A percentile compares a stretch with the other conserved stretches of the same genome.
phyloP scores from a whole-genome alignment of 345 rosid species.

The Citrus reticulata region DNA sequence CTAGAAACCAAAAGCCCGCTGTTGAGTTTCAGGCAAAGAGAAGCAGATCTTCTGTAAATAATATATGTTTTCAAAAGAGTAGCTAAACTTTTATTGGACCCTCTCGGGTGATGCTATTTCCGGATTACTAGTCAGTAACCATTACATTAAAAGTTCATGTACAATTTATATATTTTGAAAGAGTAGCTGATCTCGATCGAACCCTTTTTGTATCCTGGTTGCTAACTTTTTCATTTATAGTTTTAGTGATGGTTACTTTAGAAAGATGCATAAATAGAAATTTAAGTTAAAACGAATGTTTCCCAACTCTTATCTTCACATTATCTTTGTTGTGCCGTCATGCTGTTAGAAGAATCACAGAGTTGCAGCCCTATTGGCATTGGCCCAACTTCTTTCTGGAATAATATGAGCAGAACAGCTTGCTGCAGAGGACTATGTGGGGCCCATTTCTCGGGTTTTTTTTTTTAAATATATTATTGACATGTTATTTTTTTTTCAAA shows the following conservation, averaged over 20 bases:
- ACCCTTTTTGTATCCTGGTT: background rate
- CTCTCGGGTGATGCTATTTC: background rate
- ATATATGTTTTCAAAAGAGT: slow-evolving; percentile 13
- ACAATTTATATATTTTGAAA: slow-evolving; percentile 15
- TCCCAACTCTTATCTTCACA: no score
- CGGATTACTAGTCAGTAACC: background rate
- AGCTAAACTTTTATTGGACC: slow-evolving; percentile 17
- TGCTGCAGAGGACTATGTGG: fast-evolving
- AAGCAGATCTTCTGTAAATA: slow-evolving; percentile 24
- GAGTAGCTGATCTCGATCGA: slow-evolving; percentile 20
- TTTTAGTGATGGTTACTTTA: background rate
- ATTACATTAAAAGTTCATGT: slow-evolving; percentile 8
- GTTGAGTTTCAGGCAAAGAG: slow-evolving; percentile 21
- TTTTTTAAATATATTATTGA: no score
- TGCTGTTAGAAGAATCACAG: no score
- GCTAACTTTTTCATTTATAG: background rate
- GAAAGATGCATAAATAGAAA: slow-evolving; percentile 7
- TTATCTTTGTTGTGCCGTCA: no score
- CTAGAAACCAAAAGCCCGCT: slow-evolving; percentile 9
- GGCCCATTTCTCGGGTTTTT: no score
- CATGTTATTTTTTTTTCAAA: no score
- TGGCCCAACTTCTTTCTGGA: no score
- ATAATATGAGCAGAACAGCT: fast-evolving
- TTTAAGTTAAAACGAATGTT: background rate
- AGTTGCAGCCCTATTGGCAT: no score